Base-by-base conservation (phyloP, 2,329 filamentous ascomycete species). In the Neocatenulostroma microsporum region DNA sequence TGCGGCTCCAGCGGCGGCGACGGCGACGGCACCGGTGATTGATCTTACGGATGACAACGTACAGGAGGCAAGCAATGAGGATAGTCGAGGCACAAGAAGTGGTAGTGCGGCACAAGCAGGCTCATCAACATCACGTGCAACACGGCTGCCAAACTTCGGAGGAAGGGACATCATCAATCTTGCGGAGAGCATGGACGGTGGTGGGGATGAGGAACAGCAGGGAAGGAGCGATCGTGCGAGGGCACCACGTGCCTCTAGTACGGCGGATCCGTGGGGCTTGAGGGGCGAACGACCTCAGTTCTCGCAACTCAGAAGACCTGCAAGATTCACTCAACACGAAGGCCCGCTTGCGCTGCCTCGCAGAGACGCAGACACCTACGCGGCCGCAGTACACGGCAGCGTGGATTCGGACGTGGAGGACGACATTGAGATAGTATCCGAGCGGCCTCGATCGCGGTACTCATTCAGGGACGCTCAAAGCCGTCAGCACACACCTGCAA, bases 121-220 rank as follows among this genome's bases (percentile, higher is more conserved):
- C 29, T 37, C 44, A 39, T 37, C 32, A 8, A 47, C 48, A 32
- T 44, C 48, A 38, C 60, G 54, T 38, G 50, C 56, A 17, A 52
- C 56, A 21, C 56, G 63, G 28, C 50, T 61, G 30, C 65, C 66
- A 14, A 58, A 64, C 26, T 65, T 60, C 41, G 57, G 34, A 12
- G 27, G 58, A 15, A 55, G 63, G 30, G 33, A 42, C 24, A 45
- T 50, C 31, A 39, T 45, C 21, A 44, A 44, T 36, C 15, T 45
- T 12, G 37, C 19, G 11, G 34, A 33, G n/a, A 33, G 42, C 7
- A 17, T 24, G 3, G 34, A 37, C 8, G 20, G 14, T 10, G 14
- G 12, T 7, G 24, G 11, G 15, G 17, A 30, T n/a, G 31, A 4
- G 9, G 31, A 32, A n/a, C 17, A 32, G 12, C 3, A 8, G 4